Conservation (phyloP, 2,329 filamentous ascomycete genomes). For the Nakataea oryzae region DNA sequence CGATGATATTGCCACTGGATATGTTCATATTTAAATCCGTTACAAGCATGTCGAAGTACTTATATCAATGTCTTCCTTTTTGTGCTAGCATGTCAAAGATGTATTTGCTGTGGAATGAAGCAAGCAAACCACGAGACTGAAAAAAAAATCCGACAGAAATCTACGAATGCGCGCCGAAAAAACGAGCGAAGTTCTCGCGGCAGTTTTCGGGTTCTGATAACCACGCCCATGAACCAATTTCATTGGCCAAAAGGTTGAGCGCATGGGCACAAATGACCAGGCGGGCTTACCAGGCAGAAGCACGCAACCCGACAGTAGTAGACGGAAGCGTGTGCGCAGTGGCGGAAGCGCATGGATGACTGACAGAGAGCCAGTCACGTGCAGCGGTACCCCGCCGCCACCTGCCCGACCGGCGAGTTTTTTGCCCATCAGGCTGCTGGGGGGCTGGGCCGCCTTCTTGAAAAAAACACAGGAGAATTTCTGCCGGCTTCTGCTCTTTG, state of each 20-base stretch:
- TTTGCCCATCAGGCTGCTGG: slow-evolving; percentile 1
- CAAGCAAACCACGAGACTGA: too few species aligned
- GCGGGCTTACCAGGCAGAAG: background rate
- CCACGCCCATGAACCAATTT: background rate
- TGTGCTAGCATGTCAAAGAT: too few species aligned
- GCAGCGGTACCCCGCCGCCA: slow-evolving; percentile 1
- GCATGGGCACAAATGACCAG: background rate
- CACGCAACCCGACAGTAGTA: background rate
- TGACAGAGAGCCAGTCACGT: background rate
- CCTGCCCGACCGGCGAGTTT: slow-evolving; percentile 1
- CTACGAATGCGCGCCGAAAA: background rate
- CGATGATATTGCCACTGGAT: too few species aligned
- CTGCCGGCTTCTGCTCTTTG: background rate
- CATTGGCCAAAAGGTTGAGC: background rate
- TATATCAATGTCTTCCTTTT: too few species aligned
- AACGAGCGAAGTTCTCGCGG: background rate
- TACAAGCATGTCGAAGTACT: too few species aligned
- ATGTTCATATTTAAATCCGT: too few species aligned
- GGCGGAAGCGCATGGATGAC: background rate
- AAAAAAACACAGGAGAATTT: background rate
- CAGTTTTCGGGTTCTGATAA: background rate
- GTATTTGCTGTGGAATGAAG: too few species aligned
- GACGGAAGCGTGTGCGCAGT: background rate
- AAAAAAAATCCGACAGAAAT: too few species aligned
- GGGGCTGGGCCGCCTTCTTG: background rate